These are phyloP conservation scores for Nevesoporus exiguus DNA, from an alignment of 768 basidiomycete species.

Conservation along the genomic window DNA sequence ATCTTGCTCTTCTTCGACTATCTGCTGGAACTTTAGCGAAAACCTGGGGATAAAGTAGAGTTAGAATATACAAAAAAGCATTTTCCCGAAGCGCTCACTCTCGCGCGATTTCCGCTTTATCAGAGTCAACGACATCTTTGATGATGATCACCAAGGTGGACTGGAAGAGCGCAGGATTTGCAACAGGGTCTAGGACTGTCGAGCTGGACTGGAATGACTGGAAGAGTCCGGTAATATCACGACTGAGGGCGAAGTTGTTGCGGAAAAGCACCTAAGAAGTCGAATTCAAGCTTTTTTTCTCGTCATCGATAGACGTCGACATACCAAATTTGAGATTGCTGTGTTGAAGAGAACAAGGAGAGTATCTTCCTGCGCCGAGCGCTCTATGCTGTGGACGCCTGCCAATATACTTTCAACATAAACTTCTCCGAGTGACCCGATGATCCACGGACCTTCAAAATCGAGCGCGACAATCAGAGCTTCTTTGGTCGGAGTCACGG, in stretches of 20 bases:
- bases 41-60: conserved; percentile 46
- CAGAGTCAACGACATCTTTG: conserved; percentile 65
- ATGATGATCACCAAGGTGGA: conserved; percentile 61
- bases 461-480: conserved; percentile 57
- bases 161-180: conserved; percentile 56
- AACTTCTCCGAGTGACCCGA: neutral
- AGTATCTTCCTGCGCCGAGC: conserved; percentile 61
- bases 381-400: conserved; percentile 64
- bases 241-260: conserved; percentile 60
- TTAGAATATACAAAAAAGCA: neutral
- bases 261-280: conserved; percentile 53
- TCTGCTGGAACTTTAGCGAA: conserved; percentile 53
- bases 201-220: conserved; percentile 59
- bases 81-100: conserved; percentile 40
- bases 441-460: conserved; percentile 48
- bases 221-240: conserved; percentile 60
- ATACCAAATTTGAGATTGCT: conserved; percentile 59
- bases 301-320: conserved; percentile 10
- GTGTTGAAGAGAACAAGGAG: conserved; percentile 63
- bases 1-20: conserved; percentile 56
- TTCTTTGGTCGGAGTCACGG: conserved; percentile 56
- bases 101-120: conserved; percentile 53
- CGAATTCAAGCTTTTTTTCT: neutral
- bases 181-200: conserved; percentile 51
- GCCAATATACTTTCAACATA: neutral